phyloP scores from a whole-genome alignment of 2,329 filamentous ascomycete genomes.

The Sporothrix inflata region DNA sequence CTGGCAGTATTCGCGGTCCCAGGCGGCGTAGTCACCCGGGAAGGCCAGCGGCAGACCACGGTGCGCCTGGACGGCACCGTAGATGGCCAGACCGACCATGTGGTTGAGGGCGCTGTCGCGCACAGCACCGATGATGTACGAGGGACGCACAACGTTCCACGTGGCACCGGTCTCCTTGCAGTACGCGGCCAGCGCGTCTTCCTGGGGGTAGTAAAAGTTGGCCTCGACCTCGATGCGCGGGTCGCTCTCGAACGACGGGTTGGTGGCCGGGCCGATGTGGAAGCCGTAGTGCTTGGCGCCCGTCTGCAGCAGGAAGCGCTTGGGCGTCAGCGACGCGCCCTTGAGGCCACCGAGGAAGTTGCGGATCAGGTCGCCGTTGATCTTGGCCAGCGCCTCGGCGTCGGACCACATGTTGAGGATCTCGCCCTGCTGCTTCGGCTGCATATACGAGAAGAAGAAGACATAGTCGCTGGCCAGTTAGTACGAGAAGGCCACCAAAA shows the following conservation, averaged over 20 bases:
- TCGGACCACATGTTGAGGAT: constrained; percentile 50
- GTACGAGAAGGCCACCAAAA: neutral
- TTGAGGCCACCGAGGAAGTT: constrained; percentile 53
- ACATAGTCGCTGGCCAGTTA: constrained; percentile 42
- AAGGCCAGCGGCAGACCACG: constrained; percentile 45
- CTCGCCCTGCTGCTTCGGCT: constrained; percentile 43
- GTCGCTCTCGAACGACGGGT: constrained; percentile 52
- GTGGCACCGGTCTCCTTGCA: constrained; percentile 43
- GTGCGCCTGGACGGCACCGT: constrained; percentile 49
- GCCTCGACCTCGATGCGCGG: constrained; percentile 46
- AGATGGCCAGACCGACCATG: constrained; percentile 52
- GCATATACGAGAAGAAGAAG: constrained; percentile 61
- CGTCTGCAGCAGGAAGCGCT: constrained; percentile 54
- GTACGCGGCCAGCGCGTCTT: constrained; percentile 52
- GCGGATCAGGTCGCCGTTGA: constrained; percentile 50
- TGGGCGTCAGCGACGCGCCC: constrained; percentile 39
- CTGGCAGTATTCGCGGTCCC: constrained; percentile 48
- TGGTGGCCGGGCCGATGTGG: constrained; percentile 50
- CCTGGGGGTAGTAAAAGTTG: constrained; percentile 61
- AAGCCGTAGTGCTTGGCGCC: constrained; percentile 58
- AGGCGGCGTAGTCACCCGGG: constrained; percentile 48
- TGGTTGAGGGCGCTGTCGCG: constrained; percentile 56
- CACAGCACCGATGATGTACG: constrained; percentile 53
- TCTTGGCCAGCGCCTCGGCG: constrained; percentile 52
- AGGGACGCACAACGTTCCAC: constrained; percentile 54